Evolutionary conservation across 1,139 yeast genomes (phyloP), one percentile per base, ranked within the genome.

Genomic region (Sugiyamaella neomexicana): DNA sequence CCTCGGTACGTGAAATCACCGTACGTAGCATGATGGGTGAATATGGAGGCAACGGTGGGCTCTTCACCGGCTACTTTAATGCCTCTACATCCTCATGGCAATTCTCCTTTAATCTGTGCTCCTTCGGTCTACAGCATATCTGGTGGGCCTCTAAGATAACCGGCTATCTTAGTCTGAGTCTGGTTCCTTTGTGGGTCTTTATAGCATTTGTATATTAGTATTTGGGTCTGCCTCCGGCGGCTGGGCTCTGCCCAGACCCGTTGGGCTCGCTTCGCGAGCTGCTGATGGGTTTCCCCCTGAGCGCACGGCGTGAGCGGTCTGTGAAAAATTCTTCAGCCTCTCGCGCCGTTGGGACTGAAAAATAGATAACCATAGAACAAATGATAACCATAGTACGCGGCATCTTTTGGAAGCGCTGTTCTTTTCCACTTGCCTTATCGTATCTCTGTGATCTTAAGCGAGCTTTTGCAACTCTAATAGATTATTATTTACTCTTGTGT

Each of bases 21-120:
- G 97, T 93, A 10, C 76, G 90, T 55, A 82, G 97, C 36, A 87
- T 91, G 85, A 93, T 93, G 99, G 99, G 98, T 10, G 97, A 91
- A 67, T 93, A 77, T 65, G 87, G 85, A 53, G 99, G 99, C 1
- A 89, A 87, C 65, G 81, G 93, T 1, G 99, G 97, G 0, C 72
- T 93, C 16, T 72, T 93, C 59, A 83, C 90, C 0, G 97, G 96
- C 1, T 80, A 75, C 53, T 86, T 79, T 67, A 70, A 78, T 59
- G 57, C 65, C 6, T 65, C 68, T 43, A 59, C 69, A 1, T 61
- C 67, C 1, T 62, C 64, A 13, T 86, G 95, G 93, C 77, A 77
- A n/a, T 89, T 87, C 73, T 73, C 78, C 32, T 90, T 82, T 70
- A 70, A 78, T 5, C 75, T 86, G 58, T 93, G 99, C 71, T 84